Evolutionary conservation across 2,329 filamentous ascomycete genomes (phyloP).

Genomic region (Colletotrichum karsti): DNA sequence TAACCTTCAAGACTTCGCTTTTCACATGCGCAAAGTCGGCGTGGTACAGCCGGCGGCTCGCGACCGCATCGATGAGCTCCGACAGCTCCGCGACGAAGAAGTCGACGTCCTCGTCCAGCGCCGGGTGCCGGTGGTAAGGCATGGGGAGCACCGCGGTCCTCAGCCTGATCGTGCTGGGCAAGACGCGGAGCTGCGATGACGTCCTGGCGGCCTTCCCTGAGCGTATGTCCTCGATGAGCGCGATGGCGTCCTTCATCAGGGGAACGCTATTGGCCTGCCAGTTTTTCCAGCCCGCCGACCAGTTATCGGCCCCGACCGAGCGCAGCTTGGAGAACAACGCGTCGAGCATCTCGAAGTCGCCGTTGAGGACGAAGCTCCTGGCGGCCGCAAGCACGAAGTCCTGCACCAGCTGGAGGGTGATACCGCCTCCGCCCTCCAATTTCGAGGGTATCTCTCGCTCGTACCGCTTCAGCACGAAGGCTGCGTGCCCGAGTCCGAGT

Average conservation of each 20-base stretch:
- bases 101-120: background rate
- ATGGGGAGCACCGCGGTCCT: constrained; percentile 27
- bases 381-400: background rate
- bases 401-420: background rate
- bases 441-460: background rate
- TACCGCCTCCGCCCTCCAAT: background rate
- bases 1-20: background rate
- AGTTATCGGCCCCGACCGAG: constrained; percentile 7
- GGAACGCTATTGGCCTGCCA: constrained; percentile 34
- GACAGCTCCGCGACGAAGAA: constrained; percentile 15
- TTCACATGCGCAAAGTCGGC: constrained; percentile 31
- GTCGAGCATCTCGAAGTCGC: background rate
- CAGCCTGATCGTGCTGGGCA: constrained; percentile 31
- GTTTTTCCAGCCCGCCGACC: background rate
- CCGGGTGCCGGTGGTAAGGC: background rate
- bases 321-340: background rate
- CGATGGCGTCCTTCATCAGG: constrained; percentile 30
- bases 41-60: constrained; percentile 31
- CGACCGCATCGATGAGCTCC: constrained; percentile 25
- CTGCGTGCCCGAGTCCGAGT: constrained; percentile 2
- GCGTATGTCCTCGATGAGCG: constrained; percentile 22
- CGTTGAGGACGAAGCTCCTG: background rate
- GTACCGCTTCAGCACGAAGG: background rate
- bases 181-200: constrained; percentile 1
- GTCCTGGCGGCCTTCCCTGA: background rate